phyloP scores from a whole-genome alignment of 164 flowering plant species.

The Vitis rupestris region DNA sequence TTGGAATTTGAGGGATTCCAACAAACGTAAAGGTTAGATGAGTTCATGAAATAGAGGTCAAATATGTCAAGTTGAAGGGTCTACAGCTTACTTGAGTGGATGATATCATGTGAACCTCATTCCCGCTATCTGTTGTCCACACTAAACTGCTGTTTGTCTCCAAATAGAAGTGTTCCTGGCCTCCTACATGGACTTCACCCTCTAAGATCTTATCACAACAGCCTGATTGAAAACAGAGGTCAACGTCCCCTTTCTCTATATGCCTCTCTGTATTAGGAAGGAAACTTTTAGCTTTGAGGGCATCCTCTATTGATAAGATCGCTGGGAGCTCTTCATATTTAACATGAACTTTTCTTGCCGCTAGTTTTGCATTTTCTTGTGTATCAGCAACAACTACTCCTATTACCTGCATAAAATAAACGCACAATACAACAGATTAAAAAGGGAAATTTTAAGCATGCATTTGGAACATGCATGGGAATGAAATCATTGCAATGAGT shows the following conservation, averaged over 20 bases:
- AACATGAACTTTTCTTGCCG: constrained; percentile 70
- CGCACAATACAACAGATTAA: background rate
- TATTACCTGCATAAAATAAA: constrained; percentile 51
- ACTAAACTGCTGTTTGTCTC: constrained; percentile 74
- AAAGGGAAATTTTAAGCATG: constrained; percentile 1
- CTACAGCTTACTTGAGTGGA: constrained; percentile 76
- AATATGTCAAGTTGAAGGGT: background rate
- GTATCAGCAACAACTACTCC: constrained; percentile 96
- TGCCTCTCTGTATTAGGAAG: constrained; percentile 67
- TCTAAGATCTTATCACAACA: constrained; percentile 71
- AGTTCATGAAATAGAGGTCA: background rate
- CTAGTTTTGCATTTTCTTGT: constrained; percentile 85
- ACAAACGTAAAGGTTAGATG: background rate
- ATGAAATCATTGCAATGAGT: background rate
- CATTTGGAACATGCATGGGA: background rate
- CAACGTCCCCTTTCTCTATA: constrained; percentile 79
- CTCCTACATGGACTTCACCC: constrained; percentile 87
- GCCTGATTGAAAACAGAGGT: constrained; percentile 66
- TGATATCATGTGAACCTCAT: constrained; percentile 93
- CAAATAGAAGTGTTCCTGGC: constrained; percentile 97
- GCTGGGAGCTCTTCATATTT: constrained; percentile 88
- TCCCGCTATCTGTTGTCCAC: constrained; percentile 87
- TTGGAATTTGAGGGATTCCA: too few species aligned
- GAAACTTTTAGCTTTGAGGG: constrained; percentile 61
- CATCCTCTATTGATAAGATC: constrained; percentile 75